phyloP scores from a whole-genome alignment of 495 filamentous ascomycete species.

The Hypoxylon crocopeplum region DNA sequence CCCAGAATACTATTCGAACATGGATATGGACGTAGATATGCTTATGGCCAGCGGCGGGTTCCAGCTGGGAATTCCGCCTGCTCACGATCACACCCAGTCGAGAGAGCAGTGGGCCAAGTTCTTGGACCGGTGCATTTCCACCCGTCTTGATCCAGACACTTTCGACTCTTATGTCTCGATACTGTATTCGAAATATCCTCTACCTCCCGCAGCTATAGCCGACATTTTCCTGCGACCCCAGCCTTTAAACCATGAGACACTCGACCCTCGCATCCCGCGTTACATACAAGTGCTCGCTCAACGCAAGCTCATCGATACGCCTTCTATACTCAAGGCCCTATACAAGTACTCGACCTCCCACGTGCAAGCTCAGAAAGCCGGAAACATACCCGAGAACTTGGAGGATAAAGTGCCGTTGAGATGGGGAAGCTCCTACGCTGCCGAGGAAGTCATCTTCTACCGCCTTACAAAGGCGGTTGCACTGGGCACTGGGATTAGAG shows the following conservation, averaged over 20 bases:
- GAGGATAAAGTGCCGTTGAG: constrained; percentile 35
- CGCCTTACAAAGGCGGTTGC: constrained; percentile 55
- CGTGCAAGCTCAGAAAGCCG: constrained; percentile 32
- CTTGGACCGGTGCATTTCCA: constrained; percentile 50
- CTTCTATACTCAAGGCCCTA: constrained; percentile 64
- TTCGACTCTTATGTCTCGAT: constrained; percentile 54
- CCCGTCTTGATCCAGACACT: constrained; percentile 52
- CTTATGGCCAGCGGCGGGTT: not conserved
- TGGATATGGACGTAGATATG: constrained; percentile 36
- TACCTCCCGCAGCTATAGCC: constrained; percentile 58
- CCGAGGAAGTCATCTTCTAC: constrained; percentile 61
- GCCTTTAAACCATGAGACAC: constrained; percentile 51
- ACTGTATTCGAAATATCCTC: constrained; percentile 50
- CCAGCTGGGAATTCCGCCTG: not conserved
- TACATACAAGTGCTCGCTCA: constrained; percentile 70
- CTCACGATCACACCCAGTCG: constrained; percentile 6
- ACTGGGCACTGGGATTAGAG: constrained; percentile 46
- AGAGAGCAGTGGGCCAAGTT: constrained; percentile 55
- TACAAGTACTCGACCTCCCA: constrained; percentile 65
- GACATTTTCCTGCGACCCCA: constrained; percentile 66
- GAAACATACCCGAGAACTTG: constrained; percentile 31
- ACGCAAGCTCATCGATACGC: constrained; percentile 58
- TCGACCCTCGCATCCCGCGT: constrained; percentile 68
- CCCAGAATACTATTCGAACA: not conserved
- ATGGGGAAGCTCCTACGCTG: constrained; percentile 56